phyloP scores from a whole-genome alignment of 495 filamentous ascomycete genomes.

The Baudoinia panamericana region DNA sequence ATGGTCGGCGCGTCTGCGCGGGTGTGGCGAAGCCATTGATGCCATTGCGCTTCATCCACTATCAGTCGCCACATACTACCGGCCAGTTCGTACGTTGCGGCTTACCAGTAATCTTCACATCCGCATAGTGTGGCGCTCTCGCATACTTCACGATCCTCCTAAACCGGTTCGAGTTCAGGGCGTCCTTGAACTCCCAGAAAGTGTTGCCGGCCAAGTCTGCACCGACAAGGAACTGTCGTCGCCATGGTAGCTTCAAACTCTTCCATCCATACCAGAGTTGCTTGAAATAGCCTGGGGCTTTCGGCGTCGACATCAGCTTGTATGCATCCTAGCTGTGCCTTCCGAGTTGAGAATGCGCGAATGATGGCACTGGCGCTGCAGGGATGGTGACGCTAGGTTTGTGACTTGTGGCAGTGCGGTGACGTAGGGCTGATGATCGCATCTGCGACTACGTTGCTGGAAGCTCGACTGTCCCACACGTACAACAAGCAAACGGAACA shows the following conservation, averaged over 20 bases:
- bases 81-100: neutral
- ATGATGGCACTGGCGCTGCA: no score
- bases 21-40: conserved; percentile 89
- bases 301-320: conserved; percentile 6
- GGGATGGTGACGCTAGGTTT: no score
- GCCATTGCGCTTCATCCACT: conserved; percentile 56
- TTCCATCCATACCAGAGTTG: conserved; percentile 75
- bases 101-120: conserved; percentile 50
- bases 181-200: conserved; percentile 81
- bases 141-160: conserved; percentile 55
- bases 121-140: conserved; percentile 45
- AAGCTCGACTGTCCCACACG: no score
- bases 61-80: neutral
- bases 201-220: conserved; percentile 80
- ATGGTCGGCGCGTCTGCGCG: conserved; percentile 57
- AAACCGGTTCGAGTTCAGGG: conserved; percentile 37
- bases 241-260: conserved; percentile 69
- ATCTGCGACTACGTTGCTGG: no score
- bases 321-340: neutral
- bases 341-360: no score
- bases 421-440: no score
- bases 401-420: no score
- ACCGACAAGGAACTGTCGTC: conserved; percentile 49
- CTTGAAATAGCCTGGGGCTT: conserved; percentile 5
- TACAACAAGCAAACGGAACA: no score